Evolutionary conservation across 2,329 filamentous ascomycete genomes (phyloP).

Genomic region (Verticillium klebahnii): DNA sequence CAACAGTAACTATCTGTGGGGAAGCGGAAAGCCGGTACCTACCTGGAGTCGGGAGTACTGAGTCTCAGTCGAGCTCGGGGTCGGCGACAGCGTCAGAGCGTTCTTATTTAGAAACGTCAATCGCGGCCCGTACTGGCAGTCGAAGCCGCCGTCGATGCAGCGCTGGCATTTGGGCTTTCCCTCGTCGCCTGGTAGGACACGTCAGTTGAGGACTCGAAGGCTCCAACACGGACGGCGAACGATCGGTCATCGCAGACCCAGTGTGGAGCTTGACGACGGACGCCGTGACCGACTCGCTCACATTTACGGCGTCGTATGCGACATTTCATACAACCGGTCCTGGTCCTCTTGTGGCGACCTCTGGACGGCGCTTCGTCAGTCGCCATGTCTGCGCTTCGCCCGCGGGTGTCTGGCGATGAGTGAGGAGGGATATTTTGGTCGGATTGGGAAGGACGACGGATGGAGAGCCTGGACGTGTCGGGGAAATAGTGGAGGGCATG

Average conservation of each 20-base stretch:
- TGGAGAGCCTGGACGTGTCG: conserved; percentile 3
- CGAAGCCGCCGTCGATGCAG: conserved; percentile 38
- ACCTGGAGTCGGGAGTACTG: conserved; percentile 14
- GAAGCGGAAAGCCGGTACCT: not conserved
- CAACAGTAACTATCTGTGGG: not conserved
- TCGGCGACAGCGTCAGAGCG: conserved; percentile 30
- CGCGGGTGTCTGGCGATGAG: conserved; percentile 2
- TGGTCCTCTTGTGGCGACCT: conserved; percentile 20
- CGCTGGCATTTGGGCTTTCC: conserved; percentile 43
- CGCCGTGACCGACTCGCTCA: conserved; percentile 18
- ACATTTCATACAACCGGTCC: conserved; percentile 45
- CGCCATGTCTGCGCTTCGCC: conserved; percentile 4
- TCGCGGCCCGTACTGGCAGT: conserved; percentile 42
- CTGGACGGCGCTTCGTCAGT: conserved; percentile 7
- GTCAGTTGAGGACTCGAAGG: not conserved
- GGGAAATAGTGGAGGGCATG: conserved; percentile 1
- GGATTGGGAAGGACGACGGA: conserved; percentile 10
- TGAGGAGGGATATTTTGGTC: conserved; percentile 10
- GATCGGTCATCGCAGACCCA: not conserved
- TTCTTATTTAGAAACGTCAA: conserved; percentile 46
- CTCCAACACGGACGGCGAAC: not conserved
- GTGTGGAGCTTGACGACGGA: not conserved
- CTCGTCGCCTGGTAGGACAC: conserved; percentile 40
- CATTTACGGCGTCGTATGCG: conserved; percentile 44
- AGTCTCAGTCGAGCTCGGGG: conserved; percentile 1